Base-by-base conservation (phyloP, 2,329 filamentous ascomycete species). In the Colletotrichum lupini region DNA sequence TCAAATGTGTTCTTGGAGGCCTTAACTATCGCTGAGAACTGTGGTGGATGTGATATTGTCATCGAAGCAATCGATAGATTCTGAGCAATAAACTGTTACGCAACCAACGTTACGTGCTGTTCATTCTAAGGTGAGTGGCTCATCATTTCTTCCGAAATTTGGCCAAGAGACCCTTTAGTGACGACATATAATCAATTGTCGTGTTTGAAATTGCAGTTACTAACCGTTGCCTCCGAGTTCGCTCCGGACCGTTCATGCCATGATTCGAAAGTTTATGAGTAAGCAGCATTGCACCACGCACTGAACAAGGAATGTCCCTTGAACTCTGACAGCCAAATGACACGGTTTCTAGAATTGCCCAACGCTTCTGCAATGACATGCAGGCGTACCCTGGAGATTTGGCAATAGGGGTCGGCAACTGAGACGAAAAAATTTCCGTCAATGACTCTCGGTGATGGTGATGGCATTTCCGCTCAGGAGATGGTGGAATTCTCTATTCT, bases 221-320 rank as follows among this genome's bases (percentile, higher is more conserved):
- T 24, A 19, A 63, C 1, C 16, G 19, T 19, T 11, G 24, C n/a
- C 24, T 26, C 28, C n/a, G 28, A 24, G 14, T 46, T 30, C 5
- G 22, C 12, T 11, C 57, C 64, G 57, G 49, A 19, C 19, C 14
- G 4, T 42, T 55, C 42, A 59, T 61, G 56, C 56, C 30, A 32
- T 35, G 11, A 26, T 61, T 37, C 7, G 42, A 61, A 8, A 57
- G 46, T 56, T 55, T 19, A 69, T 73, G 70, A 70, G 70, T 70
- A 73, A 69, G 70, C 59, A 59, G 55, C 12, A 37, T 53, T 14
- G 26, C 42, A 46, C 12, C 69, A 63, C 30, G 22, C 16, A 7
- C n/a, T 7, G 35, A 61, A 30, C 71, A 73, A 66, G 71, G 71
- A 62, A 57, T 9, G 22, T n/a, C 67, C 71, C 60, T 73, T 26